Percentiles rank a stretch among this genome's conserved stretches.
phyloP scores from a whole-genome alignment of 495 filamentous ascomycete species.

The Mycothermus thermophilus region DNA sequence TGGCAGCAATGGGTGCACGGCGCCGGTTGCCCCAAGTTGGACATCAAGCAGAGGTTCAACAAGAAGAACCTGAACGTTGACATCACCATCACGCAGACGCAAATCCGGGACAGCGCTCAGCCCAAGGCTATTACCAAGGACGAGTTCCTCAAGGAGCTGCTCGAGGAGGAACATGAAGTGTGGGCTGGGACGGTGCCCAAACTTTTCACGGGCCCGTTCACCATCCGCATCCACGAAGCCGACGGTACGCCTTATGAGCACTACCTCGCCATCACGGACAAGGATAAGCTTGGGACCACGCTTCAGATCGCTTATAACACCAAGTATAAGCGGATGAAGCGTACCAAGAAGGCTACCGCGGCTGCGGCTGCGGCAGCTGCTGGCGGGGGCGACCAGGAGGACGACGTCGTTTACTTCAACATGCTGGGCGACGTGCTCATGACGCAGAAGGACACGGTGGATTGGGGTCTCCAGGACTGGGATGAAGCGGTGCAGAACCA shows the following conservation, averaged over 20 bases:
- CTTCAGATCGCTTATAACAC: conserved; percentile 98
- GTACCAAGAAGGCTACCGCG: conserved; percentile 75
- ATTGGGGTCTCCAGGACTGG: conserved; percentile 86
- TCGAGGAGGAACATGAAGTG: conserved; percentile 59
- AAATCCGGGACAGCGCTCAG: conserved; percentile 27
- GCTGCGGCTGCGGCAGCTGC: conserved; percentile 33
- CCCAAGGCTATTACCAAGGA: conserved; percentile 40
- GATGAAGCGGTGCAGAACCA: conserved; percentile 64
- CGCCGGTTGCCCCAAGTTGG: conserved; percentile 75
- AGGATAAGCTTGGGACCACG: conserved; percentile 42
- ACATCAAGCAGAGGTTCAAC: conserved; percentile 79
- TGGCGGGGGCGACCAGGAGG: conserved; percentile 59
- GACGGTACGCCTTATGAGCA: conserved; percentile 98
- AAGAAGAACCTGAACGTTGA: conserved; percentile 95
- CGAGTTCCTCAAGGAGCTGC: conserved; percentile 67
- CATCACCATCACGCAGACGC: conserved; percentile 75
- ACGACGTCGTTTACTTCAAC: conserved; percentile 89
- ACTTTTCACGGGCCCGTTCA: conserved; percentile 90
- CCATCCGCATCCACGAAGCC: conserved; percentile 93
- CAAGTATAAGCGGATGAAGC: conserved; percentile 95
- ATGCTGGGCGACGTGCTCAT: conserved; percentile 85
- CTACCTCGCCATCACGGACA: conserved; percentile 86
- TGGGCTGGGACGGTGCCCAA: conserved; percentile 56
- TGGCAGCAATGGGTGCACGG: conserved; percentile 88
- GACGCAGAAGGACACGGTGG: conserved; percentile 59